These are phyloP conservation scores for Cylindricascospora bacillispora DNA, from an alignment of 1,139 yeast species.

Conservation along the genomic window DNA sequence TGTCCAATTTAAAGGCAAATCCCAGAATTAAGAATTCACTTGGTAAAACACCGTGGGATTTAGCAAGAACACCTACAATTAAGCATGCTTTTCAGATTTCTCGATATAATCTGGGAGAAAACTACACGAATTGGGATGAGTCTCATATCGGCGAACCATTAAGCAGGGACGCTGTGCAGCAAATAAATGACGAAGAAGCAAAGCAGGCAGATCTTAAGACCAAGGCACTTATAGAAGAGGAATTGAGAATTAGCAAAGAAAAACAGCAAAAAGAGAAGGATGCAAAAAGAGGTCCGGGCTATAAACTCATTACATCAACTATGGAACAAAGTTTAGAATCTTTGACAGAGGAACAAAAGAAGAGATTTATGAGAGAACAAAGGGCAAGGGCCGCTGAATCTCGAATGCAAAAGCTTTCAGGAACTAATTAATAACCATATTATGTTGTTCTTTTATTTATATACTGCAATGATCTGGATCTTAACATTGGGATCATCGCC, in stretches of 20 bases:
- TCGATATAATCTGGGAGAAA: constrained; percentile 57
- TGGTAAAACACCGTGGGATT: constrained; percentile 57
- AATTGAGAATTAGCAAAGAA: constrained; percentile 22
- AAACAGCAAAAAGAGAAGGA: constrained; percentile 15
- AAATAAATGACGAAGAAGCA: constrained; percentile 30
- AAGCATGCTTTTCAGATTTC: constrained; percentile 55
- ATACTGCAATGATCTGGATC: neutral
- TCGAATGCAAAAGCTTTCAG: constrained; percentile 37
- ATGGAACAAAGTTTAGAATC: constrained; percentile 23
- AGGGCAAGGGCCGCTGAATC: constrained; percentile 97
- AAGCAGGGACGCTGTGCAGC: constrained; percentile 49
- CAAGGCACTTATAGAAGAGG: constrained; percentile 25
- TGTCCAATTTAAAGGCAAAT: constrained; percentile 56
- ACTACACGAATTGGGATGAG: constrained; percentile 50
- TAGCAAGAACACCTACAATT: constrained; percentile 34
- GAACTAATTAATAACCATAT: no score
- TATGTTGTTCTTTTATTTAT: no score
- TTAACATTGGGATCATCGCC: neutral
- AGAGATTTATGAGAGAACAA: constrained; percentile 79
- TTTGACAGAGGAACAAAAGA: constrained; percentile 55
- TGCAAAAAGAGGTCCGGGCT: constrained; percentile 22
- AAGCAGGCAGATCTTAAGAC: constrained; percentile 28
- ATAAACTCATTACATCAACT: constrained; percentile 9
- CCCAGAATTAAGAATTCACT: constrained; percentile 43
- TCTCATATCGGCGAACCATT: constrained; percentile 58